A percentile compares a stretch with the other conserved stretches of the same genome.
Conservation (phyloP, 192 early-diverging fungal genomes). For the Coemansia sp. region DNA sequence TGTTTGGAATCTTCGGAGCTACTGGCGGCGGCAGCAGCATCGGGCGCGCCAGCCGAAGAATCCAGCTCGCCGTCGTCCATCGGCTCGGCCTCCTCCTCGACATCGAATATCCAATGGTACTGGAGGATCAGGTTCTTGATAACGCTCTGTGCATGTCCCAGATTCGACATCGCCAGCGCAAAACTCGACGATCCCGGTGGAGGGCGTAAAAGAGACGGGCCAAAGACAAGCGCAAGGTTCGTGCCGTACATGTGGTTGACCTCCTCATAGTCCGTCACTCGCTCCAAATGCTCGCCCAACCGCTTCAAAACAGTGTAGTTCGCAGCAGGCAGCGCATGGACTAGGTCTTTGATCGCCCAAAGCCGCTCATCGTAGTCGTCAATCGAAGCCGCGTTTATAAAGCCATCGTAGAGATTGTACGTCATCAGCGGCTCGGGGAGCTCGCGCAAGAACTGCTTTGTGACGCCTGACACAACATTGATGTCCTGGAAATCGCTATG, state of each 20-base stretch:
- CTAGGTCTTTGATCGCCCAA: slow-evolving; percentile 66
- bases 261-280: slow-evolving; percentile 72
- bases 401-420: slow-evolving; percentile 75
- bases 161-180: slow-evolving; percentile 70
- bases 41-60: not conserved
- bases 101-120: slow-evolving; percentile 76
- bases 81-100: slow-evolving; percentile 61
- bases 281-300: slow-evolving; percentile 70
- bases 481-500: slow-evolving; percentile 68
- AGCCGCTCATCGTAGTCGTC: slow-evolving; percentile 72
- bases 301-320: slow-evolving; percentile 70
- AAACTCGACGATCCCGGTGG: slow-evolving; percentile 60
- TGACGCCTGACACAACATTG: slow-evolving; percentile 80
- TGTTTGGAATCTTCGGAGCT: not conserved
- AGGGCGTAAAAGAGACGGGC: slow-evolving; percentile 80
- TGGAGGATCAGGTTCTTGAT: slow-evolving; percentile 72
- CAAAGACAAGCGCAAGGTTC: slow-evolving; percentile 96
- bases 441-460: slow-evolving; percentile 93
- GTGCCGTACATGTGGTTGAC: slow-evolving; percentile 87
- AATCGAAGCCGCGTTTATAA: slow-evolving; percentile 71
- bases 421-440: slow-evolving; percentile 93
- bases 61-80: slow-evolving; percentile 36
- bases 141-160: slow-evolving; percentile 70
- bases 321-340: slow-evolving; percentile 59
- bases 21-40: not conserved